phyloP scores from a whole-genome alignment of 768 basidiomycete species.

The Tricholoma sp. region DNA sequence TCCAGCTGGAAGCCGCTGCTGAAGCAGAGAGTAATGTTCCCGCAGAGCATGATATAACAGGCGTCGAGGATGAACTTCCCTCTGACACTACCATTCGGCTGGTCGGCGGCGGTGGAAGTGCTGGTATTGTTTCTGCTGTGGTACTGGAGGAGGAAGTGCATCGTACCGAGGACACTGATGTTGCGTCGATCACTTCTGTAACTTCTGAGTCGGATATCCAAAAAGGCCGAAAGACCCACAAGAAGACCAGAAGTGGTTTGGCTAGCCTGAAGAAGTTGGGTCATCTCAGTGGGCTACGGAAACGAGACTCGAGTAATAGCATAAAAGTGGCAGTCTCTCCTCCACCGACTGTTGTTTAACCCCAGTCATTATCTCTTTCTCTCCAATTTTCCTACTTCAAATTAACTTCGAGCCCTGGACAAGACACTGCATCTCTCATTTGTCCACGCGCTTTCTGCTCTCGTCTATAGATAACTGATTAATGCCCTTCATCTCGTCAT shows the following conservation, averaged over 20 bases:
- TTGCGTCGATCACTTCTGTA: slow-evolving; percentile 29
- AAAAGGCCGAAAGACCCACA: slow-evolving; percentile 34
- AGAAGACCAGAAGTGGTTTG: slow-evolving; percentile 56
- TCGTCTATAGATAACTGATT: slow-evolving; percentile 12
- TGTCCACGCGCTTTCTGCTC: not conserved
- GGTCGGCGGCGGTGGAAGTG: slow-evolving; percentile 50
- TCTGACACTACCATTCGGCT: slow-evolving; percentile 49
- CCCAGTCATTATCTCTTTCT: not conserved
- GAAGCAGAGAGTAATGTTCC: not conserved
- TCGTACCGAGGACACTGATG: slow-evolving; percentile 33
- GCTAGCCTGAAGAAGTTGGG: slow-evolving; percentile 54
- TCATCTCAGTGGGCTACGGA: slow-evolving; percentile 38
- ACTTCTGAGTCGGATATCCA: slow-evolving; percentile 23
- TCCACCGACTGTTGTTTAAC: not conserved
- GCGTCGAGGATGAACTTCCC: slow-evolving; percentile 12
- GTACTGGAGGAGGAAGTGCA: slow-evolving; percentile 20
- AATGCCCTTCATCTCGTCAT: slow-evolving; percentile 12
- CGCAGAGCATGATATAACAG: slow-evolving; percentile 1
- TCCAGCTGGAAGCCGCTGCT: not conserved
- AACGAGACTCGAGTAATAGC: slow-evolving; percentile 47
- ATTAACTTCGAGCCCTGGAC: slow-evolving; percentile 2
- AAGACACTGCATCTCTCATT: not conserved
- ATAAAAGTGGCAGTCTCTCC: slow-evolving; percentile 30
- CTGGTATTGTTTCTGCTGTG: slow-evolving; percentile 28
- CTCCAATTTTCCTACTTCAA: not conserved